Evolutionary conservation across 2,329 filamentous ascomycete species (phyloP).

Genomic region (Exophiala oligosperma): DNA sequence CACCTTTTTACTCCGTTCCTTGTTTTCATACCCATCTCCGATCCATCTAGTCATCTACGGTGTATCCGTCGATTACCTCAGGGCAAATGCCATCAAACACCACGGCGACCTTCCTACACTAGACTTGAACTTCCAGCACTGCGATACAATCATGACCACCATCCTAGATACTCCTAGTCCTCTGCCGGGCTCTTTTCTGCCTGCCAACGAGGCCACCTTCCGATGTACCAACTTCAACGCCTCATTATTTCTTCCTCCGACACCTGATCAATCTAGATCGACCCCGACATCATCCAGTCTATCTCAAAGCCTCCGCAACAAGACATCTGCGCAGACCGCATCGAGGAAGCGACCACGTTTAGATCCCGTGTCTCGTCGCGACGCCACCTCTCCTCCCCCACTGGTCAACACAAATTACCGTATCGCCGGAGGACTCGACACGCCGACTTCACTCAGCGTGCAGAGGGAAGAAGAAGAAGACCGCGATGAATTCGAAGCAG

Average conservation of each 20-base stretch:
- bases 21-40: too few species aligned
- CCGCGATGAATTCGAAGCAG: slow-evolving; percentile 36
- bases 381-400: slow-evolving; percentile 35
- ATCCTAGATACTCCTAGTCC: slow-evolving; percentile 12
- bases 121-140: neutral
- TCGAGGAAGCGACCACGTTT: slow-evolving; percentile 16
- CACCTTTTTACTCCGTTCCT: too few species aligned
- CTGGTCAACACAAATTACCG: slow-evolving; percentile 42
- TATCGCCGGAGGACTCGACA: slow-evolving; percentile 37
- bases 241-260: slow-evolving; percentile 19
- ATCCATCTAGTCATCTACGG: too few species aligned
- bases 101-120: too few species aligned
- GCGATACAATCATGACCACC: slow-evolving; percentile 5
- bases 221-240: slow-evolving; percentile 14
- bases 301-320: slow-evolving; percentile 1
- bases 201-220: slow-evolving; percentile 9
- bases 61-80: too few species aligned
- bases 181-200: slow-evolving; percentile 22
- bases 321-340: neutral
- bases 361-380: slow-evolving; percentile 6
- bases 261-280: slow-evolving; percentile 1
- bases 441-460: slow-evolving; percentile 31
- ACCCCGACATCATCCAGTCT: neutral
- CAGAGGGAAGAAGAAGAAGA: slow-evolving; percentile 27
- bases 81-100: too few species aligned